A percentile compares a stretch with the other conserved stretches of the same genome.
These are phyloP conservation scores for Acmispon strigosus DNA, from an alignment of 306 rosid genomes.

Conservation along the genomic window DNA sequence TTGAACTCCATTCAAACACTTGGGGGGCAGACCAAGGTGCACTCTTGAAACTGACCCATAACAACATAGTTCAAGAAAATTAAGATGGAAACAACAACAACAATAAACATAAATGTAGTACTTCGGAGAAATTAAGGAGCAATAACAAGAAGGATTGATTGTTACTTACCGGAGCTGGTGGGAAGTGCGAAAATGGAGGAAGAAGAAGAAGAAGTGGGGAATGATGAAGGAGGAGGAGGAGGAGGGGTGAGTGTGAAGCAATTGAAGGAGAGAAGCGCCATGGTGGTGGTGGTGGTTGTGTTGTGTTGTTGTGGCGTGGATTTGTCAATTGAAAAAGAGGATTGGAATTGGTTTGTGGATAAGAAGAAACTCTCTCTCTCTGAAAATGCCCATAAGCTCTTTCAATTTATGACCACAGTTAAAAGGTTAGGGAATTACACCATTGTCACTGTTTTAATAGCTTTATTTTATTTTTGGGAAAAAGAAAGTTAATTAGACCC, in stretches of 20 bases:
- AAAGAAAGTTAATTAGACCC: too few relatives aligned
- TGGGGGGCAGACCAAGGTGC: slow-evolving; percentile 22
- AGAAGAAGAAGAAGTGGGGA: background rate
- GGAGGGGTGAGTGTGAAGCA: slow-evolving; percentile 33
- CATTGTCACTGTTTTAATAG: too few relatives aligned
- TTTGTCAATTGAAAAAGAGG: background rate
- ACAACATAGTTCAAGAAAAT: slow-evolving; percentile 13
- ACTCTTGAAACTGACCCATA: slow-evolving; percentile 44
- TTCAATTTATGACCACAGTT: too few relatives aligned
- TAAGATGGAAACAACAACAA: background rate
- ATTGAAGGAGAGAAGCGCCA: slow-evolving; percentile 60
- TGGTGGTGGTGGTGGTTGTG: background rate
- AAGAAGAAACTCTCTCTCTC: background rate
- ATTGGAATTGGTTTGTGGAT: slow-evolving; percentile 14
- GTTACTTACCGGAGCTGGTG: slow-evolving; percentile 32
- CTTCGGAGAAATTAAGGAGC: background rate
- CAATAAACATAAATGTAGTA: background rate
- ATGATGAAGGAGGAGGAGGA: slow-evolving; percentile 25
- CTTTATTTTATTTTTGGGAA: too few relatives aligned
- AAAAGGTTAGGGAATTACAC: too few relatives aligned
- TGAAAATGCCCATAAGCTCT: too few relatives aligned
- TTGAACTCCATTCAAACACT: slow-evolving; percentile 31
- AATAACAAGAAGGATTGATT: background rate
- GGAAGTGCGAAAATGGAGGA: slow-evolving; percentile 23
- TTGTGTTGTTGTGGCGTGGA: too few relatives aligned